phyloP scores from a whole-genome alignment of 805 yeast species.

The Saccharomycopsis sp. region DNA sequence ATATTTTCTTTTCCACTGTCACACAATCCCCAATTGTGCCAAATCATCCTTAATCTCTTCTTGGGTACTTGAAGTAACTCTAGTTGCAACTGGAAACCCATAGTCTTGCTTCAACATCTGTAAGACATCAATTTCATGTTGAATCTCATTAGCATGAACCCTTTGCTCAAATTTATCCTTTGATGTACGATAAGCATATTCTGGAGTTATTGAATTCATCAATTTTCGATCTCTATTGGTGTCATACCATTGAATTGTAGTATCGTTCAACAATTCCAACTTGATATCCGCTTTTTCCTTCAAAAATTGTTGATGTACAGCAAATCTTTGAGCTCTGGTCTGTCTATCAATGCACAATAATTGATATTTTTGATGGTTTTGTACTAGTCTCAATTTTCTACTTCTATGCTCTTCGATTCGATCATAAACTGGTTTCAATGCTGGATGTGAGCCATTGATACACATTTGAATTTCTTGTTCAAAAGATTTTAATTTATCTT shows the following conservation, averaged over 20 bases:
- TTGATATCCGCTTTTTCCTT: constrained; percentile 64
- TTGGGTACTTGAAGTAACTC: constrained; percentile 52
- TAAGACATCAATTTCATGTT: constrained; percentile 63
- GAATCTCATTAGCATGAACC: constrained; percentile 58
- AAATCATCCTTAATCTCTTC: constrained; percentile 76
- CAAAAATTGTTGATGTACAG: constrained; percentile 76
- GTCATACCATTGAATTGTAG: constrained; percentile 87
- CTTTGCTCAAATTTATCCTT: constrained; percentile 42
- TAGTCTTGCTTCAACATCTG: constrained; percentile 59
- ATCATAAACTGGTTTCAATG: constrained; percentile 61
- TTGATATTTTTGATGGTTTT: constrained; percentile 52
- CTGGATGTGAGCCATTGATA: constrained; percentile 86
- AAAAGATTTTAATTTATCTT: constrained; percentile 68
- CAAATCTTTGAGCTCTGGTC: constrained; percentile 70
- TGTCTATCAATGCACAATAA: constrained; percentile 72
- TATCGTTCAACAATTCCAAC: constrained; percentile 53
- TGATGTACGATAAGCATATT: constrained; percentile 36
- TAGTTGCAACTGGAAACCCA: constrained; percentile 81
- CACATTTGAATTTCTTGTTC: constrained; percentile 85
- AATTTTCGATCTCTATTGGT: constrained; percentile 82
- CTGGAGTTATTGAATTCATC: constrained; percentile 57
- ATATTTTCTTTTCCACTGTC: neutral
- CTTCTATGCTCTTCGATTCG: constrained; percentile 71
- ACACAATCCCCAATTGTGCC: constrained; percentile 38
- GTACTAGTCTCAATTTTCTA: constrained; percentile 50